Evolutionary conservation across 2,329 filamentous ascomycete genomes (phyloP).

Genomic region (Monosporascus sp.): DNA sequence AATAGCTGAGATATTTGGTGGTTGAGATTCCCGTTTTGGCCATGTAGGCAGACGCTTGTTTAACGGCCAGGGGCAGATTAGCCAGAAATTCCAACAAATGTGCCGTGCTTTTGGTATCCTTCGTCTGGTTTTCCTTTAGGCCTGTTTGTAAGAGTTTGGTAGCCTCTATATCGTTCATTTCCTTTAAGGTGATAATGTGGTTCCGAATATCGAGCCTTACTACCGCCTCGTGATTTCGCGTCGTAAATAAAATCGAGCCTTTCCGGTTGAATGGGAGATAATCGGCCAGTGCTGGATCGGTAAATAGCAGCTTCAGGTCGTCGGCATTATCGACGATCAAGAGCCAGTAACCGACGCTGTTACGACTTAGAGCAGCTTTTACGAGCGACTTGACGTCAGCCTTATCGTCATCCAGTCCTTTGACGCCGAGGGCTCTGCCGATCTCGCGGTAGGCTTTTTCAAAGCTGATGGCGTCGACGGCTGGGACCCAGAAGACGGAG

Average conservation of each 20-base stretch:
- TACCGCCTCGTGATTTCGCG: constrained; percentile 12
- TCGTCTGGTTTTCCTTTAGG: background rate
- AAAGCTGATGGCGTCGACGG: no score
- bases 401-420: no score
- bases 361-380: no score
- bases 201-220: constrained; percentile 1
- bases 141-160: background rate
- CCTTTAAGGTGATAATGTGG: background rate
- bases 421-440: no score
- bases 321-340: no score
- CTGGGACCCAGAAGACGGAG: no score
- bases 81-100: constrained; percentile 25
- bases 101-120: constrained; percentile 1
- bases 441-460: no score
- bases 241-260: constrained; percentile 28
- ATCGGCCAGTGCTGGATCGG: no score
- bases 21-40: constrained; percentile 18
- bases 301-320: no score
- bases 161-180: background rate
- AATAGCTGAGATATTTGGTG: constrained; percentile 21
- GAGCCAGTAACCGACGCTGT: no score
- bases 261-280: constrained; percentile 24
- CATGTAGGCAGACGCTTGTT: constrained; percentile 32
- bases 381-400: no score
- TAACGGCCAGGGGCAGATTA: constrained; percentile 30